Conservation (phyloP, 768 basidiomycete species). For the Nidula microcarpa region DNA sequence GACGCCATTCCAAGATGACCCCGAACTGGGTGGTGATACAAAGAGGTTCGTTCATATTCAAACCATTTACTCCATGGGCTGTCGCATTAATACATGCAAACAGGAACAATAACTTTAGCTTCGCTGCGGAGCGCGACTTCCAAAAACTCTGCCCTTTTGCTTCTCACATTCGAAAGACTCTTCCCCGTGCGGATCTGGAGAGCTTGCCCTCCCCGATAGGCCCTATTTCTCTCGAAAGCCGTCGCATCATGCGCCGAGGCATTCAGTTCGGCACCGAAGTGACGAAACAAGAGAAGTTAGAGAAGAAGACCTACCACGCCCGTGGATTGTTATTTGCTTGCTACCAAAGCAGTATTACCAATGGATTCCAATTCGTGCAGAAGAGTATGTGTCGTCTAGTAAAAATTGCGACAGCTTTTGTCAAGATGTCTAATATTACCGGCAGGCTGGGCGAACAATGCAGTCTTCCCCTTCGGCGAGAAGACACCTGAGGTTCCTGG, state of each 20-base stretch:
- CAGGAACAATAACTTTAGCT: constrained; percentile 2
- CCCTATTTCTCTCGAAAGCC: not conserved
- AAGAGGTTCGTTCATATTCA: not conserved
- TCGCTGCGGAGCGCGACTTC: constrained; percentile 2
- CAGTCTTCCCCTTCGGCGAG: not conserved
- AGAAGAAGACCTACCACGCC: not conserved
- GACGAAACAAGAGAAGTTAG: not conserved
- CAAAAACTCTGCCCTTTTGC: constrained; percentile 3
- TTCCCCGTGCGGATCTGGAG: constrained; percentile 1
- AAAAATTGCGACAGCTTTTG: not conserved
- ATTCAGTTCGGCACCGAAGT: constrained; percentile 1
- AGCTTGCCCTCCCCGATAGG: no score
- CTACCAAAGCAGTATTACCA: constrained; percentile 1
- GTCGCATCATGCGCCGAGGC: constrained; percentile 2
- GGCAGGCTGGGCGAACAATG: constrained; percentile 1
- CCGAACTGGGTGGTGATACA: not conserved
- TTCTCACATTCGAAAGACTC: constrained; percentile 1
- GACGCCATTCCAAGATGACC: not conserved
- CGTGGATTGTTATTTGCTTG: not conserved
- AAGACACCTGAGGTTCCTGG: not conserved
- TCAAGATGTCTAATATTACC: no score
- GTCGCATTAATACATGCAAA: not conserved
- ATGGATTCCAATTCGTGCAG: not conserved
- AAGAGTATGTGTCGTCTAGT: not conserved
- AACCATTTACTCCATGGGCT: not conserved